Evolutionary conservation across 2,329 filamentous ascomycete genomes (phyloP).

Genomic region (Raffaelea ambrosiae): DNA sequence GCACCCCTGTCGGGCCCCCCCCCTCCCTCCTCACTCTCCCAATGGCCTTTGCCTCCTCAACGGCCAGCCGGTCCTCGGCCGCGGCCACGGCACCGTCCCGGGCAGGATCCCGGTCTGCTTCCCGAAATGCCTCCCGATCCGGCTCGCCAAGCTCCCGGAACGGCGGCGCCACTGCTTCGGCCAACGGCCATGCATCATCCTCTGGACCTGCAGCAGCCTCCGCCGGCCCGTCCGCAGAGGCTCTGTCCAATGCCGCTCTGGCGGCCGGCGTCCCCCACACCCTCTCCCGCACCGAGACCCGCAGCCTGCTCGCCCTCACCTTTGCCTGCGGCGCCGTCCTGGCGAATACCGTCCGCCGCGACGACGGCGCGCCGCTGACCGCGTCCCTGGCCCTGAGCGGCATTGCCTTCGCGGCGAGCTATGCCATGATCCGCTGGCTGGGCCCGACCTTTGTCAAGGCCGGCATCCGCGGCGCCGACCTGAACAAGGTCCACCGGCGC

Average conservation of each 20-base stretch:
- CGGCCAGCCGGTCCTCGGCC: too few species aligned
- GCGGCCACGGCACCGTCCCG: too few species aligned
- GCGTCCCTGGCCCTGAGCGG: constrained; percentile 82
- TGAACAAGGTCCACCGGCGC: constrained; percentile 60
- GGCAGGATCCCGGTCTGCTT: too few species aligned
- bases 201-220: too few species aligned
- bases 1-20: too few species aligned
- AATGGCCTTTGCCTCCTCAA: too few species aligned
- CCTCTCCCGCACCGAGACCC: constrained; percentile 45
- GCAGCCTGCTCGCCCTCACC: constrained; percentile 52
- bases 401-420: constrained; percentile 73
- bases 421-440: constrained; percentile 86
- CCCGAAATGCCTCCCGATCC: too few species aligned
- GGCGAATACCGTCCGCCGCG: constrained; percentile 69
- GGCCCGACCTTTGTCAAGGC: constrained; percentile 81
- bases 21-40: background rate
- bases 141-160: background rate
- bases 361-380: constrained; percentile 83
- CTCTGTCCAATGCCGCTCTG: too few species aligned
- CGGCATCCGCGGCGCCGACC: constrained; percentile 81
- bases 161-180: background rate
- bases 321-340: constrained; percentile 65
- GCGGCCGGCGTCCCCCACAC: constrained; percentile 10
- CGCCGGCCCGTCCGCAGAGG: too few species aligned
- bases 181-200: background rate